Conservation (phyloP, 1,284 basidiomycete genomes). For the Trichosporon faecale region DNA sequence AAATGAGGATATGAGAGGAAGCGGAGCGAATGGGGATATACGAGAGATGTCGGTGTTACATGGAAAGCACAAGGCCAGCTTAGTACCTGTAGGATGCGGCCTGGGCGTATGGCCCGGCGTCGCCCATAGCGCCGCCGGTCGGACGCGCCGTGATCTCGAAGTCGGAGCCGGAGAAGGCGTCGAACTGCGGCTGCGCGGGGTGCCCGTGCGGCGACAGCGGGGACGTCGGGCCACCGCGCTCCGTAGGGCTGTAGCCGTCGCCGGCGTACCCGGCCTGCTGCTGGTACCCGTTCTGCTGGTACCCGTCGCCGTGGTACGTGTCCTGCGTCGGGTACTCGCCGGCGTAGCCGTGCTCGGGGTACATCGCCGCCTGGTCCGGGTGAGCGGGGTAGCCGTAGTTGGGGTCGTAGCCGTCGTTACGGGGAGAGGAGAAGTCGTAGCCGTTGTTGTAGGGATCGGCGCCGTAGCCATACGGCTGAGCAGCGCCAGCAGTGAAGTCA, state of each 20-base stretch:
- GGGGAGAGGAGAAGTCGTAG: constrained; percentile 20
- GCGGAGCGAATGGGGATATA: not conserved
- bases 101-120: constrained; percentile 39
- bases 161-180: constrained; percentile 18
- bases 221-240: not conserved
- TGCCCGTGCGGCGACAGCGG: not conserved
- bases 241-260: constrained; percentile 39
- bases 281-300: constrained; percentile 18
- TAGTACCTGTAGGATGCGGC: constrained; percentile 41
- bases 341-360: constrained; percentile 18
- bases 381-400: constrained; percentile 17
- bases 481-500: constrained; percentile 71
- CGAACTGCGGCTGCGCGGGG: not conserved
- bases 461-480: constrained; percentile 20
- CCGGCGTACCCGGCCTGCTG: constrained; percentile 38
- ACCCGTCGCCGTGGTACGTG: constrained; percentile 28
- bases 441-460: constrained; percentile 27
- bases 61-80: not conserved
- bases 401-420: constrained; percentile 19
- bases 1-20: not conserved
- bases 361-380: constrained; percentile 23
- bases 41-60: not conserved
- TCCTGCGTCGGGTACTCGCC: constrained; percentile 37
- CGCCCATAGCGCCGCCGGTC: constrained; percentile 31
- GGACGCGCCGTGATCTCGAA: constrained; percentile 36